A percentile compares a stretch with the other conserved stretches of the same genome.
Conservation (phyloP, 345 rosid genomes). For the Euphorbia peplus region DNA sequence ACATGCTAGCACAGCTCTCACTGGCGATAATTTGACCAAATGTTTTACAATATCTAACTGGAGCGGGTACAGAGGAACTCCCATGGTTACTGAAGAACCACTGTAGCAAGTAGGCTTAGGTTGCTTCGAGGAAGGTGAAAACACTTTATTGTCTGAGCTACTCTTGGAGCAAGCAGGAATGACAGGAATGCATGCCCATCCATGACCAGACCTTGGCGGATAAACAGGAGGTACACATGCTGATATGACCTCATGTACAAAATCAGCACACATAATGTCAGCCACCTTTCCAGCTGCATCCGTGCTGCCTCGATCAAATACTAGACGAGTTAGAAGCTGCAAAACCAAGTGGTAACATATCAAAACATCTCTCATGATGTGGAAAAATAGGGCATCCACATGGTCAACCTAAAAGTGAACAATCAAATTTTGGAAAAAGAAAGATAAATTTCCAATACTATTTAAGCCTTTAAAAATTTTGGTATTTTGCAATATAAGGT, state of each 20-base stretch:
- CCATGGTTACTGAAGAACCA: constrained; percentile 68
- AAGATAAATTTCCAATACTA: neutral
- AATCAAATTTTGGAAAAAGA: neutral
- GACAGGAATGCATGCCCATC: constrained; percentile 96
- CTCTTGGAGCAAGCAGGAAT: constrained; percentile 49
- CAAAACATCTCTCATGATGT: neutral
- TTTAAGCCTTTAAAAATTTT: neutral
- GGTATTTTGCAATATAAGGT: neutral
- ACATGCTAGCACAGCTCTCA: constrained; percentile 90
- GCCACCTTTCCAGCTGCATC: constrained; percentile 98
- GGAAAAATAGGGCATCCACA: neutral
- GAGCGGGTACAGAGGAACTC: constrained; percentile 82
- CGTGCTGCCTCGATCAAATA: constrained; percentile 88
- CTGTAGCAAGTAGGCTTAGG: constrained; percentile 71
- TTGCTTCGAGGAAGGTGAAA: constrained; percentile 64
- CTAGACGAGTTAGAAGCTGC: constrained; percentile 95
- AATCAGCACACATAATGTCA: constrained; percentile 91
- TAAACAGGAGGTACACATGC: constrained; percentile 98
- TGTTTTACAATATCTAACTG: constrained; percentile 86
- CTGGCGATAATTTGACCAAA: constrained; percentile 90
- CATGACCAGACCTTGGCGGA: constrained; percentile 92
- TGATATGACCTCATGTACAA: constrained; percentile 95
- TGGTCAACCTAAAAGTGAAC: neutral
- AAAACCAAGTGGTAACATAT: constrained; percentile 16
- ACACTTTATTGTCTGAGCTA: constrained; percentile 57